phyloP scores from a whole-genome alignment of 2,329 filamentous ascomycete genomes.

The Claviceps sp. region DNA sequence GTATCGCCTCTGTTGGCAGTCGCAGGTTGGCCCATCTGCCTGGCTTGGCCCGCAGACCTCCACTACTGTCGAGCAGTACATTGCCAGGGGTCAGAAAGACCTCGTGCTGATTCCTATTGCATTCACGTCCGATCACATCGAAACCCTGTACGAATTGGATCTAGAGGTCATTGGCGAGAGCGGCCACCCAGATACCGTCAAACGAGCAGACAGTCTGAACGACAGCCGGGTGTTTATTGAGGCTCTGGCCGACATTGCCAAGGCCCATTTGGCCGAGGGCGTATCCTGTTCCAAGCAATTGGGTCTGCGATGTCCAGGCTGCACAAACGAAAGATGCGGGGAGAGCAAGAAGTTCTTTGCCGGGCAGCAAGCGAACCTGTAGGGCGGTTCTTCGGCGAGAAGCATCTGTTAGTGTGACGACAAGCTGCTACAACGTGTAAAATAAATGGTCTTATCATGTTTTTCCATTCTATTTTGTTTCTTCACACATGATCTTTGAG shows the following conservation, averaged over 20 bases:
- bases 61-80: constrained; percentile 74
- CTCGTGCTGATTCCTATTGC: constrained; percentile 87
- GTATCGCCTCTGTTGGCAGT: constrained; percentile 94
- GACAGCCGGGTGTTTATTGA: constrained; percentile 82
- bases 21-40: constrained; percentile 86
- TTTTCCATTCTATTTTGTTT: neutral
- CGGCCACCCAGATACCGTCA: constrained; percentile 64
- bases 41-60: constrained; percentile 94
- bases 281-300: constrained; percentile 65
- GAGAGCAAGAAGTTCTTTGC: constrained; percentile 62
- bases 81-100: constrained; percentile 83
- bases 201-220: constrained; percentile 84
- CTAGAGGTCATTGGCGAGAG: constrained; percentile 88
- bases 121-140: constrained; percentile 98
- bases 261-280: constrained; percentile 60
- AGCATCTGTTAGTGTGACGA: constrained; percentile 3
- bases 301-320: constrained; percentile 82
- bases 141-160: constrained; percentile 90
- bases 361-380: constrained; percentile 20
- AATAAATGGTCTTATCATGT: neutral
- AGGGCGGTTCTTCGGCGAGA: neutral
- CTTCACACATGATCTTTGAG: neutral
- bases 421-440: constrained; percentile 2
- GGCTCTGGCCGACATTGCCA: constrained; percentile 77
- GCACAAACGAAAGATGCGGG: constrained; percentile 75